Evolutionary conservation across 2,329 filamentous ascomycete species (phyloP).

Genomic region (Penicillium vulpinum): DNA sequence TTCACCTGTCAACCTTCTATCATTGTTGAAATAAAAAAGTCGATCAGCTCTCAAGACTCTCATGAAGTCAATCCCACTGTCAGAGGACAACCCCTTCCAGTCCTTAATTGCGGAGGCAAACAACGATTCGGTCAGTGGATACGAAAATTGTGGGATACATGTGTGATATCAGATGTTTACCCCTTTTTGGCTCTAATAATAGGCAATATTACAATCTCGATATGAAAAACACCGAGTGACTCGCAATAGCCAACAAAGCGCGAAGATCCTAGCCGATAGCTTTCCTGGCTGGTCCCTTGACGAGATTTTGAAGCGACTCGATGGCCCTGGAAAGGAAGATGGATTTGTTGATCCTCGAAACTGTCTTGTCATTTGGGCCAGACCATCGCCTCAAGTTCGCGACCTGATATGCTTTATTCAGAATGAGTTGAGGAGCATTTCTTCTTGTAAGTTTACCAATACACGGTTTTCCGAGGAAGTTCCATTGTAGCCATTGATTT

Average conservation of each 20-base stretch:
- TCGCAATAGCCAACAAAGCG: slow-evolving; percentile 73
- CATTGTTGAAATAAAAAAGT: background rate
- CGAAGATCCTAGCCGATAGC: slow-evolving; percentile 63
- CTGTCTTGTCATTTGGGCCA: slow-evolving; percentile 83
- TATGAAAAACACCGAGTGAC: slow-evolving; percentile 71
- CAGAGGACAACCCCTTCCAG: slow-evolving; percentile 22
- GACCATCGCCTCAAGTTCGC: slow-evolving; percentile 69
- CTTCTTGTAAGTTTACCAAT: slow-evolving; percentile 62
- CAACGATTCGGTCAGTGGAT: slow-evolving; percentile 13
- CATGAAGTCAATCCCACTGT: slow-evolving; percentile 7
- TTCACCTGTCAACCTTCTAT: background rate
- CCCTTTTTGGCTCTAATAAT: background rate
- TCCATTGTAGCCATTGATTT: background rate
- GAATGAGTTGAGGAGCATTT: slow-evolving; percentile 59
- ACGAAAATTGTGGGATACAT: background rate
- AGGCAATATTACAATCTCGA: slow-evolving; percentile 61
- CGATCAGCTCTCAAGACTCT: background rate
- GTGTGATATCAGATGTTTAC: background rate
- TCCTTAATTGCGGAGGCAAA: slow-evolving; percentile 15
- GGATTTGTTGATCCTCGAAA: slow-evolving; percentile 72
- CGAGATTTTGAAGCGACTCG: slow-evolving; percentile 67
- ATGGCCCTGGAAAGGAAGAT: slow-evolving; percentile 63
- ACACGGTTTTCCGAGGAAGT: background rate
- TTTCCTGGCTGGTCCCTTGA: slow-evolving; percentile 73
- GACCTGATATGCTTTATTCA: slow-evolving; percentile 68